These are phyloP conservation scores for Saccharata proteae DNA, from an alignment of 2,329 filamentous ascomycete species.

Conservation along the genomic window DNA sequence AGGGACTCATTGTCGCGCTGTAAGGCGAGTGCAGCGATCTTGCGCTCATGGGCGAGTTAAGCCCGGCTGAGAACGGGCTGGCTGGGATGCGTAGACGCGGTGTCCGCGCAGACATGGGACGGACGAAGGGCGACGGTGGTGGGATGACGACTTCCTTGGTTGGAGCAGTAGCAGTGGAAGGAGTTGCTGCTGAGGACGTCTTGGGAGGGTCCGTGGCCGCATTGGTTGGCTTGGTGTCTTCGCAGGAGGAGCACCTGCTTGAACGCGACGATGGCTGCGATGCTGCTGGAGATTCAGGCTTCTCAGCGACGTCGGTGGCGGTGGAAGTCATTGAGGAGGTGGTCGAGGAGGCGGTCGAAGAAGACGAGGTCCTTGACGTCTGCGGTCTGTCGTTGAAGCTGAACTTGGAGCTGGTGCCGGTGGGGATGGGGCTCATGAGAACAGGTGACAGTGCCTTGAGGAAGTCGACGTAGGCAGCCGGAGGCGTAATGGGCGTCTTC, in stretches of 20 bases:
- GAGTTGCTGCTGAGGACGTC: slow-evolving; percentile 3
- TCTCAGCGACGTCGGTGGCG: slow-evolving; percentile 14
- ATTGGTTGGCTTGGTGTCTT: slow-evolving; percentile 8
- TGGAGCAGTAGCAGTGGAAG: slow-evolving; percentile 4
- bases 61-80: slow-evolving; percentile 53
- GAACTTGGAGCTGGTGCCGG: slow-evolving; percentile 42
- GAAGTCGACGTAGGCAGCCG: slow-evolving; percentile 83
- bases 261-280: slow-evolving; percentile 19
- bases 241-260: slow-evolving; percentile 24
- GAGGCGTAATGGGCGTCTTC: slow-evolving; percentile 83
- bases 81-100: slow-evolving; percentile 63
- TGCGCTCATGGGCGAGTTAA: slow-evolving; percentile 53
- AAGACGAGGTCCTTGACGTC: slow-evolving; percentile 20
- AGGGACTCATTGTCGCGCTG: slow-evolving; percentile 59
- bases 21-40: slow-evolving; percentile 57
- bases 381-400: slow-evolving; percentile 32
- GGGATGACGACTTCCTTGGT: slow-evolving; percentile 39
- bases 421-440: slow-evolving; percentile 55
- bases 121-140: slow-evolving; percentile 51
- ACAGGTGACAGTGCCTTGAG: slow-evolving; percentile 66
- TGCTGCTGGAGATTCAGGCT: too few relatives aligned
- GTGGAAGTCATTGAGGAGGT: slow-evolving; percentile 21
- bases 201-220: too few relatives aligned
- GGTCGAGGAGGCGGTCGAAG: slow-evolving; percentile 22
- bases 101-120: slow-evolving; percentile 46